A percentile compares a stretch with the other conserved stretches of the same genome.
Evolutionary conservation across 2,329 filamentous ascomycete species (phyloP).

Genomic region (Coleophoma eucalyptorum): DNA sequence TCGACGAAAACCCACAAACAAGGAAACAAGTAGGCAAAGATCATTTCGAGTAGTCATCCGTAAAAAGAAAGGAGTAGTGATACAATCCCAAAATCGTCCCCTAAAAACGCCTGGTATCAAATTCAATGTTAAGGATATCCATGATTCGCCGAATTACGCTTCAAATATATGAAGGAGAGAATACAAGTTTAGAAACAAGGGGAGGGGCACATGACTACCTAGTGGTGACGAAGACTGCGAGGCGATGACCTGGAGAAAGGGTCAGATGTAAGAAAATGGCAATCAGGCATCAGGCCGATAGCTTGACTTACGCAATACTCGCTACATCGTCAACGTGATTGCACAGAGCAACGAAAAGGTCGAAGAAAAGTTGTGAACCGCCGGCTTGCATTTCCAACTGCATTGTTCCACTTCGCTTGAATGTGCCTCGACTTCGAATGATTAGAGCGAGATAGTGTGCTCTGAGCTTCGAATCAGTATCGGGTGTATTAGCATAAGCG

Average conservation of each 20-base stretch:
- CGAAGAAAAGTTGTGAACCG: constrained; percentile 81
- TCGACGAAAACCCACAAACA: no score
- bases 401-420: constrained; percentile 94
- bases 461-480: constrained; percentile 84
- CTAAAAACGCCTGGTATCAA: constrained; percentile 23
- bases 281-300: not conserved
- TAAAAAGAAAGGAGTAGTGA: constrained; percentile 19
- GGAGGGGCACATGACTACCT: not conserved
- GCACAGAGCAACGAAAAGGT: constrained; percentile 87
- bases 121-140: not conserved
- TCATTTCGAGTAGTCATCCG: not conserved
- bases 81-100: constrained; percentile 10
- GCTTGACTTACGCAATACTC: constrained; percentile 45
- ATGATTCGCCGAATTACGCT: not conserved
- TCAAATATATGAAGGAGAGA: constrained; percentile 1
- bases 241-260: constrained; percentile 4
- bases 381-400: constrained; percentile 91
- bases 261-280: not conserved
- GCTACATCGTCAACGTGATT: constrained; percentile 79
- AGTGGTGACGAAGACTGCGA: constrained; percentile 6
- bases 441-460: constrained; percentile 92
- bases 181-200: constrained; percentile 4
- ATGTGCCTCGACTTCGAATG: constrained; percentile 80
- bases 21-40: not conserved
- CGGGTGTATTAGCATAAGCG: constrained; percentile 84